Conservation (phyloP, 1,284 basidiomycete species). For the Moesziomyces parantarcticus region DNA sequence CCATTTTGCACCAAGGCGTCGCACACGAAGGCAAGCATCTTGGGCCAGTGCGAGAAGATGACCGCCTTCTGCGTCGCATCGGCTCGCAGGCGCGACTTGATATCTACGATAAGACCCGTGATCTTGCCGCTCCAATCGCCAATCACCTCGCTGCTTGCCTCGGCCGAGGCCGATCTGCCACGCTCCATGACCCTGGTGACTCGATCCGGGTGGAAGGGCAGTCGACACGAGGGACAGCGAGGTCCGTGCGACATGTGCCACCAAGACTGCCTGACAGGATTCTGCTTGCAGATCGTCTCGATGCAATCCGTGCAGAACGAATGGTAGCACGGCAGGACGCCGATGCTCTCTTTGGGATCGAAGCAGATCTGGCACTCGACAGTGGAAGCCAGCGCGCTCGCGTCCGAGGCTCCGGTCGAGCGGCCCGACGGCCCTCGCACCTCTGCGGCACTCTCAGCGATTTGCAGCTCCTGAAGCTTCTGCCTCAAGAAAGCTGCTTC, state of each 20-base stretch:
- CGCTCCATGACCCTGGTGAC: constrained; percentile 46
- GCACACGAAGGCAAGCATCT: constrained; percentile 43
- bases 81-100: constrained; percentile 19
- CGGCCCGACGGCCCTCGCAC: constrained; percentile 84
- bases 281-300: constrained; percentile 30
- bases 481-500: constrained; percentile 40
- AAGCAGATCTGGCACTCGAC: constrained; percentile 46
- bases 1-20: constrained; percentile 42
- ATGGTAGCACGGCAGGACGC: constrained; percentile 52
- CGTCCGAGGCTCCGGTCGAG: constrained; percentile 75
- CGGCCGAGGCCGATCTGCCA: constrained; percentile 17
- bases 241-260: constrained; percentile 6
- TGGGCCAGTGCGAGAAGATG: constrained; percentile 53
- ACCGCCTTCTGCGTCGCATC: constrained; percentile 51
- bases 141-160: constrained; percentile 11
- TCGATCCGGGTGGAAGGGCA: constrained; percentile 17
- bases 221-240: constrained; percentile 37
- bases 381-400: not conserved
- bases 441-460: constrained; percentile 79
- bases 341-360: constrained; percentile 35
- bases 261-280: not conserved
- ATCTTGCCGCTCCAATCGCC: constrained; percentile 57
- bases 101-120: constrained; percentile 42
- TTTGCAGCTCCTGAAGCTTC: constrained; percentile 24
- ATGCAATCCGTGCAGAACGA: constrained; percentile 52